Evolutionary conservation across 192 early-diverging fungal genomes (phyloP), one percentile per base, ranked within the genome.

Genomic region (Coemansia sp.): DNA sequence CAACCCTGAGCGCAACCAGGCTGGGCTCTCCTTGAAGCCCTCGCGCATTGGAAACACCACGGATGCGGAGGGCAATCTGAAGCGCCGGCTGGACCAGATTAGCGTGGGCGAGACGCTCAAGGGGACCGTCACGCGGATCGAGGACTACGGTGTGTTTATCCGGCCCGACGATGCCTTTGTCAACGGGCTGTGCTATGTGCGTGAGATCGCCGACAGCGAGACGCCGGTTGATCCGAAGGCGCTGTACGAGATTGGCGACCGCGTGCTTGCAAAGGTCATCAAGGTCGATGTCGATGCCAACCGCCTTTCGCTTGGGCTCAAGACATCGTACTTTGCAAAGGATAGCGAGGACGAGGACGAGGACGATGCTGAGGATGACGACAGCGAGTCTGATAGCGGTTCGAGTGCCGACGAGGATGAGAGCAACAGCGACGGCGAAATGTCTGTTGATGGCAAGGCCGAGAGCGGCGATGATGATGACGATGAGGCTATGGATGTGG

Each of bases 131-230:
- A 88, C 83, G 45, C 76, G 80, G 20, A 85, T 94, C 58, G 84
- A 88, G 59, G 76, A 81, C 22, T 91, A 87, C 72, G 94, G 92
- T 30, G 85, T 94, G 22, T 90, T 95, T 65, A 88, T 96, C 60
- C 85, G 87, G 68, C 81, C 94, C 13, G 85, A 93, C 37, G 84
- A 92, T 62, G 84, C 82, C 63, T 75, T 79, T 56, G 67, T 95
- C 23, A 88, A 83, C 44, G 94, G 94, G 56, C 83, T 96, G 31
- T 96, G 94, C 69, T 93, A 95, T 67, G 85, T 82, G 23, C 86
- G 88, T 31, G 87, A 95, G 81, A 86, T 93, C 54, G 89, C 92
- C 3, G 94, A 96, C 75, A 87, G 84, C 53, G 83, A 81, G n/a
- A 82, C 88, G 28, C 84, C 83, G 1, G 85, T 87, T 37, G 80